Percentiles rank a stretch among this genome's conserved stretches.
These are phyloP conservation scores for Aspergillus novoparasiticus DNA, from an alignment of 2,329 filamentous ascomycete species.

Conservation along the genomic window DNA sequence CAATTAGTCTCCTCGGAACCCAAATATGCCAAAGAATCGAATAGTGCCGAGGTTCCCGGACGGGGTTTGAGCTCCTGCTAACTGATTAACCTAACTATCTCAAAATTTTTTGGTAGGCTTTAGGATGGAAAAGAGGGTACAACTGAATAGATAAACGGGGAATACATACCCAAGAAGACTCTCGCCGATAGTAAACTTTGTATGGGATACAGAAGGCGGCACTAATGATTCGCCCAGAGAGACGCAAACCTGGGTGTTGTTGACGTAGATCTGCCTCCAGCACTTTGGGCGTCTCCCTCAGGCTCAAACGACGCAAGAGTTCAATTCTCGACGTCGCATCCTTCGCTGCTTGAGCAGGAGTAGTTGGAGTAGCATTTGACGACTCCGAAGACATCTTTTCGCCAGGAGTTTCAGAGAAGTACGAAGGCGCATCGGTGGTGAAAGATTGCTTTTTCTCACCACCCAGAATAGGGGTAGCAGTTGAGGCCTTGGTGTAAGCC, in stretches of 20 bases:
- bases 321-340: constrained; percentile 53
- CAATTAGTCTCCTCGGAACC: constrained; percentile 81
- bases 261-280: constrained; percentile 56
- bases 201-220: constrained; percentile 66
- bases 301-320: constrained; percentile 56
- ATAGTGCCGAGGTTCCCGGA: constrained; percentile 85
- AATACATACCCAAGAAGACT: constrained; percentile 57
- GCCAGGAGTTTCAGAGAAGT: constrained; percentile 32
- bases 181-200: constrained; percentile 55
- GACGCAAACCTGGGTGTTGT: constrained; percentile 58
- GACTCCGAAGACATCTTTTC: constrained; percentile 20
- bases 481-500: constrained; percentile 32
- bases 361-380: constrained; percentile 26
- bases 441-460: constrained; percentile 24
- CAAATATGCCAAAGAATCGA: constrained; percentile 86
- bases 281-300: constrained; percentile 43
- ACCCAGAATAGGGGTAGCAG: constrained; percentile 30
- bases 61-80: constrained; percentile 71
- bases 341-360: constrained; percentile 46
- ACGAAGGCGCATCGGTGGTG: constrained; percentile 29
- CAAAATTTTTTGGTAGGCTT: too few relatives aligned
- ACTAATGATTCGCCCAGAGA: constrained; percentile 66
- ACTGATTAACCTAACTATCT: constrained; percentile 13
- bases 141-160: not conserved
- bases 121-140: not conserved